A percentile compares a stretch with the other conserved stretches of the same genome.
Evolutionary conservation across 169 alveolate species (phyloP).

Genomic region (Theileria orientalis): DNA sequence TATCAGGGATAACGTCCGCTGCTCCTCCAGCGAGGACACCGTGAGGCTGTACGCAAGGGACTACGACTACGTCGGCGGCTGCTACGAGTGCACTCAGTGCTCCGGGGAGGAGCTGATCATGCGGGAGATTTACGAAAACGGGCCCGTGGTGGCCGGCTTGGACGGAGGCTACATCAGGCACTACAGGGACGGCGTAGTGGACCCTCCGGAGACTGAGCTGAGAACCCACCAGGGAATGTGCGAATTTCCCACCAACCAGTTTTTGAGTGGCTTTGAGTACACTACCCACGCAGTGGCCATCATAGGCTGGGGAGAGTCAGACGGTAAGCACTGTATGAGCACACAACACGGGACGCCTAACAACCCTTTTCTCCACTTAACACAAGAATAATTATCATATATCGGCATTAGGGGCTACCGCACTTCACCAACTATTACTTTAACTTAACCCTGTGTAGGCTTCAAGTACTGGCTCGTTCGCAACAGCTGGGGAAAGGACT

Average conservation of each 20-base stretch:
- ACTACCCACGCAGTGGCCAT: conserved; percentile 86
- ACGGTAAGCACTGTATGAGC: background rate
- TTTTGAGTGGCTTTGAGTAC: conserved; percentile 84
- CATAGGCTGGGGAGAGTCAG: conserved; percentile 88
- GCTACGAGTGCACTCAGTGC: conserved; percentile 79
- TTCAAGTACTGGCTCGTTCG: conserved; percentile 24
- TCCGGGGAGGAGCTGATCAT: conserved; percentile 74
- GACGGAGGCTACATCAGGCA: conserved; percentile 74
- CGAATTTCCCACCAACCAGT: conserved; percentile 23
- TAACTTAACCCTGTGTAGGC: no score
- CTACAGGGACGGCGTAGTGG: conserved; percentile 52
- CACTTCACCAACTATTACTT: no score
- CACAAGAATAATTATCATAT: no score
- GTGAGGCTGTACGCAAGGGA: conserved; percentile 68
- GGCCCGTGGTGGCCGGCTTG: conserved; percentile 84
- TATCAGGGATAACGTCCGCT: conserved; percentile 1
- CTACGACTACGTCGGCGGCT: conserved; percentile 82
- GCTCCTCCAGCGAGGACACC: conserved; percentile 1
- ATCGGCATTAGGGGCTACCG: no score
- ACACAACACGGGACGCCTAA: no score
- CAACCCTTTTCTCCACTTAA: no score
- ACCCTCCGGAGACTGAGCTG: conserved; percentile 15
- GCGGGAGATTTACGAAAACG: conserved; percentile 76
- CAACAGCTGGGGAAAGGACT: conserved; percentile 73
- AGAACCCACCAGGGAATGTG: conserved; percentile 38